These are phyloP conservation scores for Calocera cornea DNA, from an alignment of 768 basidiomycete species.

Conservation along the genomic window DNA sequence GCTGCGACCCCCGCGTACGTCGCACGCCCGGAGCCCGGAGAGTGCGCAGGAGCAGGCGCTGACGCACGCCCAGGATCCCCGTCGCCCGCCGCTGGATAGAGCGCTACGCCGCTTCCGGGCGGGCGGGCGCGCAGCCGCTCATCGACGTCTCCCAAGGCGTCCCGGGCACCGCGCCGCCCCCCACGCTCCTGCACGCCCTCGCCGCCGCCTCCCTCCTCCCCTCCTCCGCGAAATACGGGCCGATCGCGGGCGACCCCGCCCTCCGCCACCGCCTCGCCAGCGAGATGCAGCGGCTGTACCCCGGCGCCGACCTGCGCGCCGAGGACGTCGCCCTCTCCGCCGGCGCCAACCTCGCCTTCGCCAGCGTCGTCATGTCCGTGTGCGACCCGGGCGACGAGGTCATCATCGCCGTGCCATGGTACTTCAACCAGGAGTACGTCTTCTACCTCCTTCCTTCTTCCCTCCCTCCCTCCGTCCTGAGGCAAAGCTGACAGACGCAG, in stretches of 20 bases:
- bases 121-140: conserved; percentile 27
- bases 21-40: not conserved
- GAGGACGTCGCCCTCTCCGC: conserved; percentile 48
- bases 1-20: conserved; percentile 1
- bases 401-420: conserved; percentile 63
- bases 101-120: not conserved
- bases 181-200: conserved; percentile 27
- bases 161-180: conserved; percentile 52
- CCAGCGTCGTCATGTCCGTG: conserved; percentile 44
- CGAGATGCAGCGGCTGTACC: conserved; percentile 53
- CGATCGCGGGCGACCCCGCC: conserved; percentile 42
- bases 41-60: not conserved
- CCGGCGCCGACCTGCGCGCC: conserved; percentile 13
- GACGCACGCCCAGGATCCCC: not conserved
- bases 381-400: conserved; percentile 60
- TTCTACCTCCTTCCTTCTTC: not conserved
- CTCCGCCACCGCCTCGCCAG: conserved; percentile 40
- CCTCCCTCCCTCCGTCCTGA: conserved; percentile 10
- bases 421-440: conserved; percentile 9
- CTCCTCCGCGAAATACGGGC: conserved; percentile 40
- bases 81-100: not conserved
- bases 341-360: conserved; percentile 63
- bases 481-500: conserved; percentile 23
- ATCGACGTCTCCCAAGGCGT: conserved; percentile 68
- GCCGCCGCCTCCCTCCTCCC: not conserved